These are phyloP conservation scores for Dendrobium chrysotoxum DNA, from an alignment of 106 monocot genomes.

Conservation along the genomic window DNA sequence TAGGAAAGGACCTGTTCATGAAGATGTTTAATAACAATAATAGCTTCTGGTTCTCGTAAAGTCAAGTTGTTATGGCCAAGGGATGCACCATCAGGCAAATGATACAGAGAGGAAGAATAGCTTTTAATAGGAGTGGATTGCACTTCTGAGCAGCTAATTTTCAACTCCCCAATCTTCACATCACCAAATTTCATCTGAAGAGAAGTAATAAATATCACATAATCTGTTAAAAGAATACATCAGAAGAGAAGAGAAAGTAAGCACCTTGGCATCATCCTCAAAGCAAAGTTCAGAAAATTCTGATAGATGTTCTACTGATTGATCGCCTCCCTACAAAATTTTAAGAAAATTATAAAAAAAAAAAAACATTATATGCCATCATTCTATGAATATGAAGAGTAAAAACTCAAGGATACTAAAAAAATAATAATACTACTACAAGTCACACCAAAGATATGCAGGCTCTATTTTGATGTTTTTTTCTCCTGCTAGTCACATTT, in stretches of 20 bases:
- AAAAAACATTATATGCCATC: background rate
- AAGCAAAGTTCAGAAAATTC: constrained; percentile 6
- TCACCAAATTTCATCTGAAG: constrained; percentile 20
- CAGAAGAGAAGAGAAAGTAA: background rate
- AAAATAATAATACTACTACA: background rate
- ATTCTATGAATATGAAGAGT: background rate
- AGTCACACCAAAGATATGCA: constrained; percentile 23
- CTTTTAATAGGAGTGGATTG: constrained; percentile 10
- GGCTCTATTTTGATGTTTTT: constrained; percentile 32
- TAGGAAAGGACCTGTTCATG: constrained; percentile 51
- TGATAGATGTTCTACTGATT: constrained; percentile 2
- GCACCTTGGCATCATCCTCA: constrained; percentile 23
- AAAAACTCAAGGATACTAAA: background rate
- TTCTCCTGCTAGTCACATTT: constrained; percentile 83
- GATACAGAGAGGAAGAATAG: constrained; percentile 8
- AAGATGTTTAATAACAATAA: constrained; percentile 60
- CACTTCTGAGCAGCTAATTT: constrained; percentile 12
- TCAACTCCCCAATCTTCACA: constrained; percentile 14
- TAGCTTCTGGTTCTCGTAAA: constrained; percentile 51
- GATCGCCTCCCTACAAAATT: constrained; percentile 18
- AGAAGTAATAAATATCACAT: background rate
- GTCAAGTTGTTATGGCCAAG: constrained; percentile 30
- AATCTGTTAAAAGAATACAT: background rate
- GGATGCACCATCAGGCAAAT: constrained; percentile 11
- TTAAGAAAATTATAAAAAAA: background rate